phyloP scores from a whole-genome alignment of 1,284 basidiomycete species.

The Ustilago cynodontis region DNA sequence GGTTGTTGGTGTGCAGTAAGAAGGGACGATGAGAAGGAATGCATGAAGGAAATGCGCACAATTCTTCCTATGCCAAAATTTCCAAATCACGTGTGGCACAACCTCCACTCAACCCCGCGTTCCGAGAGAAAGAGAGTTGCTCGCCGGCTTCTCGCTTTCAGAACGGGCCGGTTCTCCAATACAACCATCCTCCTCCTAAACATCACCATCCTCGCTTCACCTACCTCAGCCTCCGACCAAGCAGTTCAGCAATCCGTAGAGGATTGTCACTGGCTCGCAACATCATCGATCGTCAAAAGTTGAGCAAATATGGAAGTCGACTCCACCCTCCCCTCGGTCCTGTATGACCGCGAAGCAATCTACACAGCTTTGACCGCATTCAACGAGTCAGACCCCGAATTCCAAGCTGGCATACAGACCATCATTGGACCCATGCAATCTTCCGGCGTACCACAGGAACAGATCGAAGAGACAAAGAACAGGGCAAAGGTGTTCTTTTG shows the following conservation, averaged over 20 bases:
- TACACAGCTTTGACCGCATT: slow-evolving; percentile 37
- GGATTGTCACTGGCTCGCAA: no score
- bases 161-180: background rate
- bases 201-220: background rate
- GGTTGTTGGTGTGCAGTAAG: background rate
- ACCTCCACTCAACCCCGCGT: slow-evolving; percentile 8
- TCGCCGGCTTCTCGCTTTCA: slow-evolving; percentile 2
- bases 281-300: background rate
- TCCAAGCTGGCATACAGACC: slow-evolving; percentile 53
- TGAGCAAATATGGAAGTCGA: slow-evolving; percentile 21
- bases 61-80: slow-evolving; percentile 1
- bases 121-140: background rate
- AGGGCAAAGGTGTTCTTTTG: slow-evolving; percentile 56
- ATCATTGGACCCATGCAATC: slow-evolving; percentile 52
- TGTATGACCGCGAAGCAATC: slow-evolving; percentile 40
- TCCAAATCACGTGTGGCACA: slow-evolving; percentile 2
- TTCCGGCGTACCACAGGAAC: slow-evolving; percentile 40
- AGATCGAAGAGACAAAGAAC: slow-evolving; percentile 48
- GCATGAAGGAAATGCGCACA: slow-evolving; percentile 3
- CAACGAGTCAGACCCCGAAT: slow-evolving; percentile 39
- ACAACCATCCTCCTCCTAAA: background rate
- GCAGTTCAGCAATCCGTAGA: no score
- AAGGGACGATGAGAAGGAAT: background rate
- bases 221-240: no score
- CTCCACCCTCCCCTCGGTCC: slow-evolving; percentile 21